Conservation (phyloP, 352 stramenopile genomes). For the Pythium rhizo-oryzae region DNA sequence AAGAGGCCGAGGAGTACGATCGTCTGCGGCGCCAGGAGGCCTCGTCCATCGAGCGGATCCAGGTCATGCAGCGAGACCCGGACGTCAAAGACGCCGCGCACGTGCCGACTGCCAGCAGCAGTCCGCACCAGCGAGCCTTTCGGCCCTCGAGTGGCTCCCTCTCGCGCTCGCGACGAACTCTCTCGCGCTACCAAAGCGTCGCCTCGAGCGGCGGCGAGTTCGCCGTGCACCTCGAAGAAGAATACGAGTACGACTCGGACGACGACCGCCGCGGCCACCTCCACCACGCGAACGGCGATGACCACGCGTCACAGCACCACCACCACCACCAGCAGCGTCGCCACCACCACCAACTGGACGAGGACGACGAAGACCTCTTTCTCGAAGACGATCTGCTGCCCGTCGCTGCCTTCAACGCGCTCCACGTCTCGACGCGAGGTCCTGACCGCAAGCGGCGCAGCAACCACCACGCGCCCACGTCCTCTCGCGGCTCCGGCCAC, state of each 20-base stretch:
- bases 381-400: conserved; percentile 28
- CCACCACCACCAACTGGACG: conserved; percentile 5
- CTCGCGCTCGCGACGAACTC: conserved; percentile 12
- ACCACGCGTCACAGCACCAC: background rate
- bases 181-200: conserved; percentile 19
- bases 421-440: conserved; percentile 27
- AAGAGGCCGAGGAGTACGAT: conserved; percentile 78
- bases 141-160: background rate
- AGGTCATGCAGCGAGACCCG: conserved; percentile 57
- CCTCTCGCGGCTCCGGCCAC: conserved; percentile 9
- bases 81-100: conserved; percentile 9
- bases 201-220: conserved; percentile 21
- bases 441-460: conserved; percentile 22
- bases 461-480: background rate
- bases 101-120: background rate
- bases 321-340: no score
- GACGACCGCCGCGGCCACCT: conserved; percentile 7
- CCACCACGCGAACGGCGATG: conserved; percentile 14
- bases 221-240: conserved; percentile 28
- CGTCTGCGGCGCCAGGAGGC: conserved; percentile 66
- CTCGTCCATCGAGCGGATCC: conserved; percentile 67
- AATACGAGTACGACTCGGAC: conserved; percentile 29
- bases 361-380: conserved; percentile 28
- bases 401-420: conserved; percentile 23
- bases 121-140: conserved; percentile 11